Conservation (phyloP, 2,329 filamentous ascomycete genomes). For the Gremmenia infestans region DNA sequence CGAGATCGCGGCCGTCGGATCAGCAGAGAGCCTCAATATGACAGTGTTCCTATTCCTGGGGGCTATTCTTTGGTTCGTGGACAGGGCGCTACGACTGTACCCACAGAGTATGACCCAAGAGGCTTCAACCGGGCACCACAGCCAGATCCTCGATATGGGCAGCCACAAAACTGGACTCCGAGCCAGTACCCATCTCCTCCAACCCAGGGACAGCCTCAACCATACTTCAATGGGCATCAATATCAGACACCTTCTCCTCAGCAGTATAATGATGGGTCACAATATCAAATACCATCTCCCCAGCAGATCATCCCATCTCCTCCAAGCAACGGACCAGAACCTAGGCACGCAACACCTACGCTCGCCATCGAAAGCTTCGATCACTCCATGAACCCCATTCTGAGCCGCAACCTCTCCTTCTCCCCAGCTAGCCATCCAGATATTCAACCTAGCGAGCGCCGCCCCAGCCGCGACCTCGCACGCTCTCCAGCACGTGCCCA, state of each 20-base stretch:
- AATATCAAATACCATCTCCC: not conserved
- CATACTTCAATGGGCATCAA: not conserved
- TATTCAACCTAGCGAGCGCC: not conserved
- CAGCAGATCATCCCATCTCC: not conserved
- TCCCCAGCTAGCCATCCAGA: not conserved
- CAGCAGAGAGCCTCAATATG: slow-evolving; percentile 26
- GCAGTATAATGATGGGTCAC: not conserved
- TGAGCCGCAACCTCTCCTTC: not conserved
- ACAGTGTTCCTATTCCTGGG: slow-evolving; percentile 30
- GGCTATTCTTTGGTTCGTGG: slow-evolving; percentile 28
- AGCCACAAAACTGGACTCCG: not conserved
- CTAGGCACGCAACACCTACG: not conserved
- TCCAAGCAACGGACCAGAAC: not conserved
- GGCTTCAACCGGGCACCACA: slow-evolving; percentile 17
- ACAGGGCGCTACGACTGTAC: slow-evolving; percentile 22
- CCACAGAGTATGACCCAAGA: slow-evolving; percentile 26
- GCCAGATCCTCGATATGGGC: slow-evolving; percentile 3
- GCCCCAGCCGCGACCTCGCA: slow-evolving; percentile 24
- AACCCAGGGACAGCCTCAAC: slow-evolving; percentile 1
- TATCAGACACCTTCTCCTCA: not conserved
- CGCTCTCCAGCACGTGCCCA: slow-evolving; percentile 25
- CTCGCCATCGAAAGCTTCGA: no score
- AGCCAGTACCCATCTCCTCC: not conserved
- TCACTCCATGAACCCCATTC: not conserved
- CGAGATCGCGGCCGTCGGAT: slow-evolving; percentile 17